Evolutionary conservation across 148 eudicot species (phyloP).

Genomic region (Tetragonia tetragonoides): DNA sequence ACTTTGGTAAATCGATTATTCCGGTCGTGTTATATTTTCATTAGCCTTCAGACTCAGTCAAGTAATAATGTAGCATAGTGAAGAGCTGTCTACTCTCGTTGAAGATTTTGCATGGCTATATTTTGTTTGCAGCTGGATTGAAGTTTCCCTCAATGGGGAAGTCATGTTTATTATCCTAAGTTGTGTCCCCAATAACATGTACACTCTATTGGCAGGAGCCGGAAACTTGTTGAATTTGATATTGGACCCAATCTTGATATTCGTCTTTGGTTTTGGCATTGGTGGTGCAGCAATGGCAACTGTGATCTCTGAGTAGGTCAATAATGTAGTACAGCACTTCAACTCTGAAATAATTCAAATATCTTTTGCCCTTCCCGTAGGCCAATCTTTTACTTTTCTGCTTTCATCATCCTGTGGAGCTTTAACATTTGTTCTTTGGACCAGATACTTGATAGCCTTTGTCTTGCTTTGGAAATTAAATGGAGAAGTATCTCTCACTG

Average conservation of each 20-base stretch:
- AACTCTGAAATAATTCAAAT: constrained; percentile 8
- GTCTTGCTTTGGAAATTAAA: constrained; percentile 81
- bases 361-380: background rate
- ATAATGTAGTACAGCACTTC: constrained; percentile 42
- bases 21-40: background rate
- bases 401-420: background rate
- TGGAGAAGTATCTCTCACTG: constrained; percentile 50
- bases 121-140: background rate
- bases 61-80: background rate
- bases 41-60: background rate
- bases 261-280: constrained; percentile 62
- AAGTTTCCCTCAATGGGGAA: background rate
- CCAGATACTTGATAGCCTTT: constrained; percentile 73
- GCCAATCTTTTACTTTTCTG: background rate
- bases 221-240: constrained; percentile 81
- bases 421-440: constrained; percentile 11
- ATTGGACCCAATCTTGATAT: constrained; percentile 73
- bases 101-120: background rate
- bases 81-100: background rate
- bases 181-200: background rate
- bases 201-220: constrained; percentile 50
- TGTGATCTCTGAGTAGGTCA: constrained; percentile 97
- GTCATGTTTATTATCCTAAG: background rate
- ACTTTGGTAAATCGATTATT: background rate
- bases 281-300: constrained; percentile 92